A percentile compares a stretch with the other conserved stretches of the same genome.
Evolutionary conservation across 345 rosid species (phyloP).

Genomic region (Ailanthus altissimus): DNA sequence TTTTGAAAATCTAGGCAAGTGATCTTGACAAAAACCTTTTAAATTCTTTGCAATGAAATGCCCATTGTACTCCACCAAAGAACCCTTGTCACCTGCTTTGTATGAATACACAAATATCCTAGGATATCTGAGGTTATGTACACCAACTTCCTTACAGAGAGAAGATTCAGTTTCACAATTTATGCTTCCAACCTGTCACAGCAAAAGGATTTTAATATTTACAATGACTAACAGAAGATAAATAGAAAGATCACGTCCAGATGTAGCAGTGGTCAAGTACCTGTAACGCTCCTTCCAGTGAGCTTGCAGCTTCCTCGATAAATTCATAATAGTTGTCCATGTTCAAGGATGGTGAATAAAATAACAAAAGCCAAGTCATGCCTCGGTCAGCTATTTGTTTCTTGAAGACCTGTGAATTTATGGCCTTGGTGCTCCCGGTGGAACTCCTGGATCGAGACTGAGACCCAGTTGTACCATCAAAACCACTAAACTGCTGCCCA

Average conservation of each 20-base stretch:
- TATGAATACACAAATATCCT: conserved; percentile 68
- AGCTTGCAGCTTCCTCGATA: conserved; percentile 59
- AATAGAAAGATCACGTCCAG: background rate
- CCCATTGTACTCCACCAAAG: conserved; percentile 74
- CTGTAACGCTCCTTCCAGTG: conserved; percentile 81
- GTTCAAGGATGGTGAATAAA: conserved; percentile 51
- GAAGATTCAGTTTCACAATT: conserved; percentile 75
- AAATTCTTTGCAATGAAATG: conserved; percentile 56
- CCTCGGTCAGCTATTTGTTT: conserved; percentile 72
- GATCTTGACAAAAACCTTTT: conserved; percentile 73
- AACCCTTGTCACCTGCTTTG: conserved; percentile 50
- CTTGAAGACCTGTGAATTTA: conserved; percentile 56
- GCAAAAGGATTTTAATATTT: conserved; percentile 13
- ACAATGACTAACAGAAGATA: background rate
- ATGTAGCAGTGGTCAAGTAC: conserved; percentile 33
- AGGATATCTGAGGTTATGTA: conserved; percentile 53
- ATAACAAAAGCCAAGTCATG: conserved; percentile 87
- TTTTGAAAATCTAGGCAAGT: conserved; percentile 76
- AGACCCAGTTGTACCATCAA: conserved; percentile 53
- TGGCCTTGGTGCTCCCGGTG: conserved; percentile 41
- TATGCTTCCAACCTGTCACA: conserved; percentile 64
- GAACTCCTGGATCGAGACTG: conserved; percentile 49
- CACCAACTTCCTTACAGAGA: conserved; percentile 67
- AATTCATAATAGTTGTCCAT: conserved; percentile 61
- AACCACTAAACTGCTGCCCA: conserved; percentile 54